Evolutionary conservation across 306 rosid species (phyloP).

Genomic region (Senna tora): DNA sequence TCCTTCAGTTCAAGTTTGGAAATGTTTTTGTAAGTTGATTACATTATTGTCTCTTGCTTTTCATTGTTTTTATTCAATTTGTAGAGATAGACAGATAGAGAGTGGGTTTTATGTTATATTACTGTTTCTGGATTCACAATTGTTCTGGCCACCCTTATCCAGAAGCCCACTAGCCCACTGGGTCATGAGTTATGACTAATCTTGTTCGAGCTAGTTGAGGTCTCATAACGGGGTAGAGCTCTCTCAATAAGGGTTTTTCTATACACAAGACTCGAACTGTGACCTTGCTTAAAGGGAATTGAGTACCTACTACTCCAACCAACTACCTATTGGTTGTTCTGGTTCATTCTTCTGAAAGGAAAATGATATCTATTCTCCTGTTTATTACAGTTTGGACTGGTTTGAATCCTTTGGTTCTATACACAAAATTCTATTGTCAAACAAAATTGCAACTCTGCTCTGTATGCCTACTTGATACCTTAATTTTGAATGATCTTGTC

Average conservation of each 20-base stretch:
- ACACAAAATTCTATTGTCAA: slow-evolving; percentile 1
- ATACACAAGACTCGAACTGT: too few relatives aligned
- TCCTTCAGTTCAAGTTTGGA: background rate
- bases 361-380: background rate
- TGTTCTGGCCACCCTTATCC: too few relatives aligned
- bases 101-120: too few relatives aligned
- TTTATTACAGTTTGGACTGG: background rate
- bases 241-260: too few relatives aligned
- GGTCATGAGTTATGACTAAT: too few relatives aligned
- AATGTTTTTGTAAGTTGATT: slow-evolving; percentile 17
- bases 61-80: slow-evolving; percentile 11
- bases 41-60: slow-evolving; percentile 5
- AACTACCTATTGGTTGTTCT: too few relatives aligned
- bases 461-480: slow-evolving; percentile 25
- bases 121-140: too few relatives aligned
- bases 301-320: too few relatives aligned
- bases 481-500: slow-evolving; percentile 8
- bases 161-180: too few relatives aligned
- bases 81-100: background rate
- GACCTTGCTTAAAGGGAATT: too few relatives aligned
- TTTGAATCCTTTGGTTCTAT: slow-evolving; percentile 22
- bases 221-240: too few relatives aligned
- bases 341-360: background rate
- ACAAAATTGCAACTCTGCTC: slow-evolving; percentile 7
- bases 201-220: too few relatives aligned